A percentile compares a stretch with the other conserved stretches of the same genome.
Evolutionary conservation across 108 stramenopile species (phyloP).

Genomic region (Fistulifera pelliculosa): DNA sequence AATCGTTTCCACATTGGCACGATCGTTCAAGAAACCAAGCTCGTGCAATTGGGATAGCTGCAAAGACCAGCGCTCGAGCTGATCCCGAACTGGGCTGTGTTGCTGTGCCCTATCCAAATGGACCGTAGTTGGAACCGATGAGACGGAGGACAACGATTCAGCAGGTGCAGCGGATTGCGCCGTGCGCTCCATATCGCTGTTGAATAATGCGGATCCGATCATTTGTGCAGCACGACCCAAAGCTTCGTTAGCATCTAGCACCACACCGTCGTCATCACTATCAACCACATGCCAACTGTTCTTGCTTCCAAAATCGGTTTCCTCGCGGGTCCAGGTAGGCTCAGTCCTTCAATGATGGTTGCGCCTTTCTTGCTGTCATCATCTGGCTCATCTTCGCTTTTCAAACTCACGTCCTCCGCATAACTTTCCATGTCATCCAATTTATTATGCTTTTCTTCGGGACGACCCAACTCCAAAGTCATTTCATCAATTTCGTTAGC

Average conservation of each 20-base stretch:
- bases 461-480: slow-evolving; percentile 14
- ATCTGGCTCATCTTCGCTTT: not conserved
- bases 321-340: not conserved
- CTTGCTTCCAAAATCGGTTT: slow-evolving; percentile 8
- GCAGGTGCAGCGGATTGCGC: not conserved
- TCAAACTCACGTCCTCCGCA: not conserved
- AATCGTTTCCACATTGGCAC: slow-evolving; percentile 40
- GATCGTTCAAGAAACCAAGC: slow-evolving; percentile 56
- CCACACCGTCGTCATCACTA: slow-evolving; percentile 6
- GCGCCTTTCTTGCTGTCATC: slow-evolving; percentile 7
- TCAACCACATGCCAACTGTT: slow-evolving; percentile 12
- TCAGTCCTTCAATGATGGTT: slow-evolving; percentile 30
- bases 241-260: slow-evolving; percentile 18
- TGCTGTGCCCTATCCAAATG: not conserved
- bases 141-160: slow-evolving; percentile 12
- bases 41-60: slow-evolving; percentile 52
- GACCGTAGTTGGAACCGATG: slow-evolving; percentile 22
- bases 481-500: slow-evolving; percentile 38
- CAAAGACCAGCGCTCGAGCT: slow-evolving; percentile 45
- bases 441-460: slow-evolving; percentile 6
- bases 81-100: slow-evolving; percentile 9
- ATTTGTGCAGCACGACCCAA: slow-evolving; percentile 42
- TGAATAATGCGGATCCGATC: slow-evolving; percentile 60
- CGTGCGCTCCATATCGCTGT: slow-evolving; percentile 38
- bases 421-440: not conserved